phyloP scores from a whole-genome alignment of 2,329 filamentous ascomycete genomes.

The Karstenula rhodostoma region DNA sequence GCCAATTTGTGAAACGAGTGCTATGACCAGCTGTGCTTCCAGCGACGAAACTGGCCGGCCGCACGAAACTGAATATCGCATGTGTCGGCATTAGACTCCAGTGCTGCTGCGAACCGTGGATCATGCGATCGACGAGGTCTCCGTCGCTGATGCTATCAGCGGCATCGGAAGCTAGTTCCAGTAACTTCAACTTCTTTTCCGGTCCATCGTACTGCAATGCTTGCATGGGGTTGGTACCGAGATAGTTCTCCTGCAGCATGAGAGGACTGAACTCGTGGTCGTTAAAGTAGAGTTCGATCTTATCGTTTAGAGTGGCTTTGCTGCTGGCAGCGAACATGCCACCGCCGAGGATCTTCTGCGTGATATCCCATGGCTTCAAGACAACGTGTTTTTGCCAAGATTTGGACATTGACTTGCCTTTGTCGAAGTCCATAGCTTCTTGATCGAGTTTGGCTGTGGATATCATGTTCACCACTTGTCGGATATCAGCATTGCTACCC shows the following conservation, averaged over 20 bases:
- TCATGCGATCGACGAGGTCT: slow-evolving; percentile 96
- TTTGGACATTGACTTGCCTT: slow-evolving; percentile 94
- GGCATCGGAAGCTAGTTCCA: slow-evolving; percentile 86
- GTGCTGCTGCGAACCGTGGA: slow-evolving; percentile 96
- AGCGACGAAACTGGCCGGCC: slow-evolving; percentile 85
- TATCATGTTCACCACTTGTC: slow-evolving; percentile 99
- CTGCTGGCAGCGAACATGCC: slow-evolving; percentile 85
- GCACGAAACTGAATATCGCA: slow-evolving; percentile 92
- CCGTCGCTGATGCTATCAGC: slow-evolving; percentile 97
- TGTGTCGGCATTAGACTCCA: slow-evolving; percentile 98
- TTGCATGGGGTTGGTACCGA: slow-evolving; percentile 78
- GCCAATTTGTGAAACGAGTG: slow-evolving; percentile 86
- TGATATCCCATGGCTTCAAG: slow-evolving; percentile 98
- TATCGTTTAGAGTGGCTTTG: slow-evolving; percentile 91
- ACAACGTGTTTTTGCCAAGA: slow-evolving; percentile 98
- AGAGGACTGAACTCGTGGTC: slow-evolving; percentile 97
- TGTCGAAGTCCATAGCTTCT: slow-evolving; percentile 78
- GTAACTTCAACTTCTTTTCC: slow-evolving; percentile 78
- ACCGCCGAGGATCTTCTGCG: slow-evolving; percentile 86
- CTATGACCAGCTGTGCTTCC: slow-evolving; percentile 73
- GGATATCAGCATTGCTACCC: slow-evolving; percentile 93
- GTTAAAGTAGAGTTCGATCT: slow-evolving; percentile 99
- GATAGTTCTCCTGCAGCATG: slow-evolving; percentile 98
- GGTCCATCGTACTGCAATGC: slow-evolving; percentile 69
- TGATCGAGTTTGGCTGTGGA: slow-evolving; percentile 92